phyloP scores from a whole-genome alignment of 1,284 basidiomycete species.

The Crucibulum cyathiforme region DNA sequence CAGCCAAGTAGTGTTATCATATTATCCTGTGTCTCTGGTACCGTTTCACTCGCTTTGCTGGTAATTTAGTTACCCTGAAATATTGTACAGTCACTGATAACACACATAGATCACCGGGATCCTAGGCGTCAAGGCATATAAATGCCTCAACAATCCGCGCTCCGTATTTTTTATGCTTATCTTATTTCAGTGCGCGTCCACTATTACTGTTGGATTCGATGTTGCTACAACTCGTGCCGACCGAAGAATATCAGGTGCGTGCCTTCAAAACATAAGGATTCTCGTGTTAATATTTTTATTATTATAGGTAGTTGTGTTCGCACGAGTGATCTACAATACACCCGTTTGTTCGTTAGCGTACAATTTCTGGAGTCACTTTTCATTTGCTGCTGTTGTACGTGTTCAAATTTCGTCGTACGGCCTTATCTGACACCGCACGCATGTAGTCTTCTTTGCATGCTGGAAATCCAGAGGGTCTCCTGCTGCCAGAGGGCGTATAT shows the following conservation, averaged over 20 bases:
- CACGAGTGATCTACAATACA: constrained; percentile 39
- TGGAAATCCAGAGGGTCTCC: constrained; percentile 59
- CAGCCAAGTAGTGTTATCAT: constrained; percentile 44
- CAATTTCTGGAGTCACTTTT: constrained; percentile 63
- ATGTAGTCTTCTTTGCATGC: constrained; percentile 60
- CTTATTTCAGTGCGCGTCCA: constrained; percentile 49
- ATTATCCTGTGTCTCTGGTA: constrained; percentile 41
- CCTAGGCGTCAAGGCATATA: constrained; percentile 70
- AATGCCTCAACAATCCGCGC: constrained; percentile 64
- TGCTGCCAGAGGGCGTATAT: constrained; percentile 61
- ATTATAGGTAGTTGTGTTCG: constrained; percentile 45
- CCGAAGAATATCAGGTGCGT: constrained; percentile 54
- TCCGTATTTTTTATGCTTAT: constrained; percentile 51
- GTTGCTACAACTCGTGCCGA: constrained; percentile 42
- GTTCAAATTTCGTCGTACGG: not conserved
- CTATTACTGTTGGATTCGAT: constrained; percentile 50
- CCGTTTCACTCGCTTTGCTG: constrained; percentile 53
- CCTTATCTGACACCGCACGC: constrained; percentile 2
- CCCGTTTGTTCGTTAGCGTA: constrained; percentile 55
- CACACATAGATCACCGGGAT: constrained; percentile 62
- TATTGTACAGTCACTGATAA: constrained; percentile 3
- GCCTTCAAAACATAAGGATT: not conserved
- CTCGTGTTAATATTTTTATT: not conserved
- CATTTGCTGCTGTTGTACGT: constrained; percentile 66
- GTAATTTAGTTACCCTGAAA: constrained; percentile 34